Evolutionary conservation across 2,329 filamentous ascomycete genomes (phyloP).

Genomic region (Claviceps sorghi): DNA sequence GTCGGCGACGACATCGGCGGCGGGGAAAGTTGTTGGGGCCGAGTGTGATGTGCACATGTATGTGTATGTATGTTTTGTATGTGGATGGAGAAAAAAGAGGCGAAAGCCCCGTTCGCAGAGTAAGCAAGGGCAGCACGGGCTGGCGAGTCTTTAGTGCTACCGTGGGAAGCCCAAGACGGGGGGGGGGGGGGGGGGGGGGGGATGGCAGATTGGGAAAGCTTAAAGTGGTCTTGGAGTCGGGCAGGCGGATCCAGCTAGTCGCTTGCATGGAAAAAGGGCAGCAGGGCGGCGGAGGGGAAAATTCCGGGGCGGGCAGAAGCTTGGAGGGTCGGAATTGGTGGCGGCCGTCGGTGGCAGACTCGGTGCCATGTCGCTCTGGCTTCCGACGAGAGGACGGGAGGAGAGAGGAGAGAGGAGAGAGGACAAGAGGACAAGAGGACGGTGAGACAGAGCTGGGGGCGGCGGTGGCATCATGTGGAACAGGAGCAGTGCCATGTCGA

Average conservation of each 20-base stretch:
- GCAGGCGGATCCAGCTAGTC: neutral
- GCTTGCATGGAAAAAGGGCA: conserved; percentile 4
- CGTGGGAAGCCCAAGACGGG: neutral
- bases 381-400: conserved; percentile 1
- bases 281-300: neutral
- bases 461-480: neutral
- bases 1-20: neutral
- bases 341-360: neutral
- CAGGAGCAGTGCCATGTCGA: neutral
- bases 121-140: neutral
- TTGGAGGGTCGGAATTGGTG: neutral
- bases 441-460: too few relatives aligned
- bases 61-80: neutral
- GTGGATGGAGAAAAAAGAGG: neutral
- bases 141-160: neutral
- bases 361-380: neutral
- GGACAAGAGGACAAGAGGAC: neutral
- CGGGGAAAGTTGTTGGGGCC: neutral
- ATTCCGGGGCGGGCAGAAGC: neutral
- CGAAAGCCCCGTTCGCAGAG: neutral
- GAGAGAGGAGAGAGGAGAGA: neutral
- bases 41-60: neutral
- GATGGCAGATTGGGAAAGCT: neutral
- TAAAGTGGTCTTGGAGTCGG: neutral
- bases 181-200: too few relatives aligned